Base-by-base conservation (phyloP, 768 basidiomycete genomes). In the Harrya chromipes region DNA sequence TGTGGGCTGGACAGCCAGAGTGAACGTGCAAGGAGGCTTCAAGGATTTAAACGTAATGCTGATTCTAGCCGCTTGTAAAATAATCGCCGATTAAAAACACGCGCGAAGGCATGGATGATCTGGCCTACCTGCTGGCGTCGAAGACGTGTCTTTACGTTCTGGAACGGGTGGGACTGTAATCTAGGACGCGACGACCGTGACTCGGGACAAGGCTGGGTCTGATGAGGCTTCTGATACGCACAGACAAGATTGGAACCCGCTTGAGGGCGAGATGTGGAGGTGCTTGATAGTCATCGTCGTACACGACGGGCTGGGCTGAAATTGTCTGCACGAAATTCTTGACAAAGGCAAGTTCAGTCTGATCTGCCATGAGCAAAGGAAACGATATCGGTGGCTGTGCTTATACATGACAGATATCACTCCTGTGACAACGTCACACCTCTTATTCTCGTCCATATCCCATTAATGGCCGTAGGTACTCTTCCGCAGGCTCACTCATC, bases 41-140 rank as follows among this genome's bases (percentile, higher is more conserved):
- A 83, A 74, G 41, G 91, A 97, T 71, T 97, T 97, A 78, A 99
- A 83, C 44, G 82, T 87, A 57, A 99, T 70, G 19, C 74, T 74
- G 57, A 97, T 70, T 20, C 49, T 37, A 48, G 54, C 43, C 29
- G 27, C 60, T 68, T 52, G 29, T 19, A 9, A 29, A 43, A 29
- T 12, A 11, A 43, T 24, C 36, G 47, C 52, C 40, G 47, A 33
- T 67, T 39, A 56, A 46, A 26, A 40, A 14, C 26, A 37, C 46
- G 52, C 39, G 43, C 40, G 26, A 21, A 23, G 29, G 37, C 21
- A 34, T 50, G 47, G 14, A 51, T 16, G 21, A 20, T 19, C 17
- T 26, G 41, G 50, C 57, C 17, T 57, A 74, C 76, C 67, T 59
- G 62, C 40, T 10, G 58, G 57, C 16, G 64, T 52, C 20, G 70